Base-by-base conservation (phyloP, 345 rosid species). In the Carallia brachiata region DNA sequence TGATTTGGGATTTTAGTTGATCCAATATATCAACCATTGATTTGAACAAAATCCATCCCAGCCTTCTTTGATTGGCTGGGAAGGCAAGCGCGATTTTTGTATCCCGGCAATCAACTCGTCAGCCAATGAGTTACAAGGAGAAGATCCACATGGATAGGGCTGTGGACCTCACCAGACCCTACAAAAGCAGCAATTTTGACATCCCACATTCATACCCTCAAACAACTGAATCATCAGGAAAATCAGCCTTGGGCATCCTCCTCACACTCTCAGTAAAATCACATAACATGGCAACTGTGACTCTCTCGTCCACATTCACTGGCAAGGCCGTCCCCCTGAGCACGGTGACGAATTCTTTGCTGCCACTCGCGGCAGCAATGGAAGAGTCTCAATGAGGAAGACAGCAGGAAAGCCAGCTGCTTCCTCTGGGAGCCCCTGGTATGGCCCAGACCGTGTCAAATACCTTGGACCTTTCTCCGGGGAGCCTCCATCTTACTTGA, bases 401-500 rank as follows among this genome's bases (percentile, higher is more conserved):
- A 19, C 82, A 23, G 67, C 15, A 7, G 68, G 70, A 40, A 87
- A 73, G 70, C 55, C 84, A 12, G 39, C 52, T 37, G 80, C 84
- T 34, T 74, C 84, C 76, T 83, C 87, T 5, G 80, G 80, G 32
- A 79, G 87, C 69, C 85, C 85, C 55, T 84, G 87, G 86, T 78
- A 79, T 36, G 80, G 88, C 54, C 71, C 78, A 67, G 80, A 78
- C 61, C 78, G 81, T 53, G 83, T 81, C 79, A 77, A 79, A 67
- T 81, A 78, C 78, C 80, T 81, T 16, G 85, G 87, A 57, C 84
- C 87, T 34, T 69, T 85, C 62, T 81, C 85, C 0, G 85, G 84
- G 7, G 80, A 77, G 70, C 62, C 84, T 54, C 83, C 83, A 40
- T 76, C 84, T 16, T 85, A 82, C 79, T 72, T 83, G 36, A 85